Evolutionary conservation across 2,329 filamentous ascomycete species (phyloP).

Genomic region (Diaporthe nobilis): DNA sequence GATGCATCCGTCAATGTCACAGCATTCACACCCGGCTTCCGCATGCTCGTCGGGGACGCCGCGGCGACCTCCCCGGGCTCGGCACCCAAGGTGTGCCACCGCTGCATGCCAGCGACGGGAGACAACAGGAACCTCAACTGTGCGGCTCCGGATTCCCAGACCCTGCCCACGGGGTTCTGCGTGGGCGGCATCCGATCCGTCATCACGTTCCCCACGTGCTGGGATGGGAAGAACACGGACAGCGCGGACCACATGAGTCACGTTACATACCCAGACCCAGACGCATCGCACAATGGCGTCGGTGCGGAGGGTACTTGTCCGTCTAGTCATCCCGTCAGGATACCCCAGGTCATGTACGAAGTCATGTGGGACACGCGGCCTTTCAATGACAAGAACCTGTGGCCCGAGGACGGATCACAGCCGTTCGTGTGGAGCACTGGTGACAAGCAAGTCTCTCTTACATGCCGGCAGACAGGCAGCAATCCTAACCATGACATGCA

Average conservation of each 20-base stretch:
- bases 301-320: slow-evolving; percentile 51
- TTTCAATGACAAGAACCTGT: slow-evolving; percentile 40
- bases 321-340: slow-evolving; percentile 46
- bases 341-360: slow-evolving; percentile 48
- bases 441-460: slow-evolving; percentile 47
- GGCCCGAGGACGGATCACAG: slow-evolving; percentile 50
- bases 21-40: slow-evolving; percentile 59
- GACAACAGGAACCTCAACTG: slow-evolving; percentile 44
- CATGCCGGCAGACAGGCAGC: not conserved
- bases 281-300: slow-evolving; percentile 55
- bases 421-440: slow-evolving; percentile 50
- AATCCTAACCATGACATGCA: not conserved
- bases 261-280: slow-evolving; percentile 59
- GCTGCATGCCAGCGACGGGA: slow-evolving; percentile 52
- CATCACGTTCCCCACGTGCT: slow-evolving; percentile 54
- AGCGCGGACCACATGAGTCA: slow-evolving; percentile 58
- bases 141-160: slow-evolving; percentile 55
- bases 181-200: slow-evolving; percentile 51
- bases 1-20: slow-evolving; percentile 46
- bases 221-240: slow-evolving; percentile 67
- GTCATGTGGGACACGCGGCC: slow-evolving; percentile 47
- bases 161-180: slow-evolving; percentile 52
- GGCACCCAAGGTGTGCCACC: slow-evolving; percentile 51
- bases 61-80: slow-evolving; percentile 46
- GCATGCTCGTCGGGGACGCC: slow-evolving; percentile 58